Percentiles rank a stretch among this genome's conserved stretches.
Evolutionary conservation across 495 filamentous ascomycete species (phyloP).

Genomic region (Penicillium manginii): DNA sequence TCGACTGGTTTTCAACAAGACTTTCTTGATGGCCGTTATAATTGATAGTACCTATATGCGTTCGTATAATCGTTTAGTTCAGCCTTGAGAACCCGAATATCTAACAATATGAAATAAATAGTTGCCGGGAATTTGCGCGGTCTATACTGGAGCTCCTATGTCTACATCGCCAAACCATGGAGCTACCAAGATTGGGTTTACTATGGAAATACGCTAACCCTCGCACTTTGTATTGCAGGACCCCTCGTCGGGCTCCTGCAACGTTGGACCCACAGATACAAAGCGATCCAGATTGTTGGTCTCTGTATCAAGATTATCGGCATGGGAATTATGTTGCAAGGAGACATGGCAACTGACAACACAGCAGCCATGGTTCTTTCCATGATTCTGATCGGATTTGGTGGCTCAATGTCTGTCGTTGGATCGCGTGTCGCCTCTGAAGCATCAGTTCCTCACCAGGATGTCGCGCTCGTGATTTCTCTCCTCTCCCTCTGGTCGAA

Average conservation of each 20-base stretch:
- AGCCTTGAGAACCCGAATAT: no score
- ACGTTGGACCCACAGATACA: slow-evolving; percentile 22
- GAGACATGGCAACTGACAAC: slow-evolving; percentile 18
- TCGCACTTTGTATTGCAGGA: slow-evolving; percentile 10
- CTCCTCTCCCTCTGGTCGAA: slow-evolving; percentile 13
- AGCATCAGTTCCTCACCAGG: slow-evolving; percentile 22
- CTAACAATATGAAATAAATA: background rate
- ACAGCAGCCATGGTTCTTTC: slow-evolving; percentile 13
- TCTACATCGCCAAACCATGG: slow-evolving; percentile 20
- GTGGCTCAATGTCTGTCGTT: slow-evolving; percentile 14
- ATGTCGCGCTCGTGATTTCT: slow-evolving; percentile 19
- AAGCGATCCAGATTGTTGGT: slow-evolving; percentile 31
- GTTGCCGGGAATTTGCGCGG: slow-evolving; percentile 11
- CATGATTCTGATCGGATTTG: slow-evolving; percentile 15
- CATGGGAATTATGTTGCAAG: slow-evolving; percentile 22
- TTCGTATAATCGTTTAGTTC: no score
- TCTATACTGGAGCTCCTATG: slow-evolving; percentile 17
- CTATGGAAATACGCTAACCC: slow-evolving; percentile 8
- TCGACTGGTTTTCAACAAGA: slow-evolving; percentile 16
- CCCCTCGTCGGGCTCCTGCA: slow-evolving; percentile 13
- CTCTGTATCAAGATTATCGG: slow-evolving; percentile 27
- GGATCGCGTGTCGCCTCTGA: slow-evolving; percentile 11
- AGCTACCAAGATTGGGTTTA: slow-evolving; percentile 18
- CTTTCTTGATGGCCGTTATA: slow-evolving; percentile 13
- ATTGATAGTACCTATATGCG: slow-evolving; percentile 19